Evolutionary conservation across 331 rosid genomes (phyloP), one percentile per base, ranked within the genome.

Genomic region (Quercus tomentella): DNA sequence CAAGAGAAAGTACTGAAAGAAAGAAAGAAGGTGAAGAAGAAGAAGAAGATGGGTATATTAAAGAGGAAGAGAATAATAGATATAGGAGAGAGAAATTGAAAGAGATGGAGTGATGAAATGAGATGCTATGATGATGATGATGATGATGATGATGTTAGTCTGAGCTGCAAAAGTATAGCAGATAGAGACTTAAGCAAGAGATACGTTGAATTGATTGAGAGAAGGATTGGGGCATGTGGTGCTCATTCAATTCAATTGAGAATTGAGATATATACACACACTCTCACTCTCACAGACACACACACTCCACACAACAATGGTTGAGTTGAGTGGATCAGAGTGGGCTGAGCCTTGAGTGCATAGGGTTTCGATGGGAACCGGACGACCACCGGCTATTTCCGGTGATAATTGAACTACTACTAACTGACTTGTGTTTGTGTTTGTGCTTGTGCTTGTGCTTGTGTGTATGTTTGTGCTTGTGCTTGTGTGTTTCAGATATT

Each of bases 291-390:
- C 26, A 49, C 37, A 61, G 56, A 76, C 82, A 62, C 20, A 20
- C 49, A 5, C 52, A 20, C 20, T 35, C 16, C 26, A 2, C 55
- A 49, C 11, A 71, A 5, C 77, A 75, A 26, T 35, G 66, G 77
- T 15, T 85, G 28, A 26, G 61, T 3, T 49, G 82, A 49, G 11
- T 17, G 74, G 49, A 41, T 41, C 49, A 41, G 49, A 8, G 4
- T 41, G 1, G 49, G 49, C 49, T 41, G 49, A 41, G 49, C 49
- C 12, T 72, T 74, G 14, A 15, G 60, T 79, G 88, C 83, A 89
- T 82, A 85, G 93, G 90, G 88, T 86, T 88, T 83, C 62, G 83
- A 71, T 84, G 82, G 83, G 82, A 84, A 89, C 93, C 85, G 90
- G 89, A 77, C 45, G 70, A 74, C 12, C 15, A 93, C 97, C 89